Base-by-base conservation (phyloP, 2,329 filamentous ascomycete species). In the Juglanconis sp. region DNA sequence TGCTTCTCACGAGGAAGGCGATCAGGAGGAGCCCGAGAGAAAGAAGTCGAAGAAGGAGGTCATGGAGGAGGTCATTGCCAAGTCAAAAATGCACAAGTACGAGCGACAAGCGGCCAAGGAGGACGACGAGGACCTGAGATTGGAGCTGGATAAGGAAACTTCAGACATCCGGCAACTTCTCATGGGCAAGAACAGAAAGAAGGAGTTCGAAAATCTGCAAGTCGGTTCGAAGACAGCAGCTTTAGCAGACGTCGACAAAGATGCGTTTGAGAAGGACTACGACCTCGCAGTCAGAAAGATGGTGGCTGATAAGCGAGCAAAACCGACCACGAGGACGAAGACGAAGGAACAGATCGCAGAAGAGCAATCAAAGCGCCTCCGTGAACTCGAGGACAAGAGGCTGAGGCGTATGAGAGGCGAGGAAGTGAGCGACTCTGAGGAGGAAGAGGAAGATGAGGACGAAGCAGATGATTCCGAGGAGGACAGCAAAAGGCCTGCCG, bases 41-140 rank as follows among this genome's bases (percentile, higher is more conserved):
- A 97, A 96, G 74, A 99, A 97, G 79, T 88, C 88, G 3, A 98
- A 97, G 76, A 90, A 95, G 57, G 95, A 99, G 74, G 91, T 99
- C 53, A 97, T 98, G 91, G 90, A 96, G 69, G 96, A 99, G 74
- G 83, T 99, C 63, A 97, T 99, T 66, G 91, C 93, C 63, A 99
- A 99, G 76, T 98, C 94, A 1, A 99, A 99, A 72, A 81, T 91
- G 64, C 85, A 97, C 82, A 98, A 96, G 76, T 93, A 94, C 70
- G 93, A 98, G 76, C 87, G 95, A 46, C 95, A 99, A 74, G 88
- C 91, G 62, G 86, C 87, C 34, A 97, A 96, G 71, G 95, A 98
- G 63, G 92, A 95, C 53, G 95, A 99, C 67, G 92, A 96, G 54
- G 94, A 96, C 65, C 74, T 97, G 57, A 84, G 92, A 61, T 87